These are phyloP conservation scores for Pestalotiopsis sp. DNA, from an alignment of 2,329 filamentous ascomycete species.

Conservation along the genomic window DNA sequence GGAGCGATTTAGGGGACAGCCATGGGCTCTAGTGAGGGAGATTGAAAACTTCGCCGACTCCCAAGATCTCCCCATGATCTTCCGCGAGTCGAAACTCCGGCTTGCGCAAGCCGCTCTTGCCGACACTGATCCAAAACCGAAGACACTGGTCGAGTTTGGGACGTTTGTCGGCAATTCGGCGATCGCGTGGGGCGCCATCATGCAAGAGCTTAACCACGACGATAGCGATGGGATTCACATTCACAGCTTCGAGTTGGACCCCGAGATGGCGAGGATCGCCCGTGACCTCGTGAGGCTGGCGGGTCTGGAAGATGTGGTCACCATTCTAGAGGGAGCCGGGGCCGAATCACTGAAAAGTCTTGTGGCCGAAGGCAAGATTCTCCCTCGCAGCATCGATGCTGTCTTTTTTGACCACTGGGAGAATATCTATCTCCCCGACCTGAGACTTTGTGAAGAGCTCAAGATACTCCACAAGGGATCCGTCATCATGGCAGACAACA, in stretches of 20 bases:
- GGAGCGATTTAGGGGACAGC: conserved; percentile 18
- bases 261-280: conserved; percentile 29
- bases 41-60: conserved; percentile 33
- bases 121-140: conserved; percentile 27
- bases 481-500: conserved; percentile 44
- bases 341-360: conserved; percentile 30
- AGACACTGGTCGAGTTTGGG: conserved; percentile 35
- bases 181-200: conserved; percentile 30
- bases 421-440: conserved; percentile 36
- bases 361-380: conserved; percentile 25
- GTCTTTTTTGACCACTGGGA: conserved; percentile 32
- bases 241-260: conserved; percentile 38
- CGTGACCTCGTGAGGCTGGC: conserved; percentile 33
- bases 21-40: conserved; percentile 27
- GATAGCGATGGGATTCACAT: conserved; percentile 23
- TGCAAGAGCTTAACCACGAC: conserved; percentile 22
- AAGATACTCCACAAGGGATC: conserved; percentile 32
- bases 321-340: conserved; percentile 34
- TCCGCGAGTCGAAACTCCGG: conserved; percentile 28
- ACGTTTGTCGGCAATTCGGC: conserved; percentile 38
- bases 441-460: conserved; percentile 34
- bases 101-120: conserved; percentile 22
- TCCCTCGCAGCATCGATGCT: conserved; percentile 30
- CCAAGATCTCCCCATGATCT: conserved; percentile 33
- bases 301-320: conserved; percentile 32